Evolutionary conservation across 495 filamentous ascomycete species (phyloP).

Genomic region (Penicillium turbatum): DNA sequence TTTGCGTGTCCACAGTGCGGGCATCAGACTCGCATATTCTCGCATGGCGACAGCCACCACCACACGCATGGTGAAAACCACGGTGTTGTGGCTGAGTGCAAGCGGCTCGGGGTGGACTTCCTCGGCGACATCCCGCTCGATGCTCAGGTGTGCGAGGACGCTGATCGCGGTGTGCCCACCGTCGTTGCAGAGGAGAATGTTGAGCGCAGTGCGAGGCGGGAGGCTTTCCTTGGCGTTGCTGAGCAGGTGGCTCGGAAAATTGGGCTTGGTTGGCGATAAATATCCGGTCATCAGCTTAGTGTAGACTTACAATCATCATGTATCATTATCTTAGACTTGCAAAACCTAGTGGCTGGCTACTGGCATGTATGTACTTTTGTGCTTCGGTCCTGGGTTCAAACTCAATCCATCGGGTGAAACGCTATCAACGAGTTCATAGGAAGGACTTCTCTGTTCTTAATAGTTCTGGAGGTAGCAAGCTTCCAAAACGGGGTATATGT

Average conservation of each 20-base stretch:
- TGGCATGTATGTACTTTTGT: too few relatives aligned
- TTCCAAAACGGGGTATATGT: constrained; percentile 1
- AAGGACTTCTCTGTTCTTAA: neutral
- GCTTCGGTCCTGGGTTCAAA: neutral
- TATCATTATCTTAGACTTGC: constrained; percentile 1
- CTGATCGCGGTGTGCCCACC: constrained; percentile 83
- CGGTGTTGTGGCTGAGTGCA: constrained; percentile 52
- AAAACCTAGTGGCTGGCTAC: neutral
- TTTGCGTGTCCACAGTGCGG: constrained; percentile 79
- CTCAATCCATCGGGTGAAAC: neutral
- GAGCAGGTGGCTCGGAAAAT: constrained; percentile 54
- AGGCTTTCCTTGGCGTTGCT: constrained; percentile 69
- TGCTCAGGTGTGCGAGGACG: constrained; percentile 80
- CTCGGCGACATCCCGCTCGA: constrained; percentile 90
- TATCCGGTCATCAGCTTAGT: neutral
- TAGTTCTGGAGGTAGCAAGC: too few relatives aligned
- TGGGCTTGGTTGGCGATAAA: constrained; percentile 32
- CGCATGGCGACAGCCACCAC: constrained; percentile 36
- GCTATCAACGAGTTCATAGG: neutral
- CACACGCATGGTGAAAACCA: constrained; percentile 43
- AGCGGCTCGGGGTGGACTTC: constrained; percentile 64
- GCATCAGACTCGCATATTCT: constrained; percentile 72
- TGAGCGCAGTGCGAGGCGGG: constrained; percentile 62
- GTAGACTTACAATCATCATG: neutral
- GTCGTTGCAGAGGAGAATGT: constrained; percentile 82